Percentiles rank a stretch among this genome's conserved stretches.
phyloP scores from a whole-genome alignment of 805 yeast genomes.

The Ogataea zsoltii region DNA sequence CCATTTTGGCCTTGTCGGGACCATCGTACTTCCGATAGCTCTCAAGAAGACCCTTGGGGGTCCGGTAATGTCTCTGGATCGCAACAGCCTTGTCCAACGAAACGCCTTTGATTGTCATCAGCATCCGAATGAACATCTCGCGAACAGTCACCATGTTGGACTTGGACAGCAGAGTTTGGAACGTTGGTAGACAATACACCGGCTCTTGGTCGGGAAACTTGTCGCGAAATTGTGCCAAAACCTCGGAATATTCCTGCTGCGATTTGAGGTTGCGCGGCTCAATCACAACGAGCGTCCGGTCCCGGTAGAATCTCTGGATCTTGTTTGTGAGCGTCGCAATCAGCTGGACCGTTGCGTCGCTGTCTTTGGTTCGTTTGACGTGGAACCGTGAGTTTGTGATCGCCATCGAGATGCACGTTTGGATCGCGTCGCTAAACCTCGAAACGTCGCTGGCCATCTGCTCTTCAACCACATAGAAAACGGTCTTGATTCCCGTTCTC shows the following conservation, averaged over 20 bases:
- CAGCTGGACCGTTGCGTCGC: slow-evolving; percentile 73
- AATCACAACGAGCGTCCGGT: slow-evolving; percentile 46
- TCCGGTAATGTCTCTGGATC: slow-evolving; percentile 68
- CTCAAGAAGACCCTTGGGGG: slow-evolving; percentile 62
- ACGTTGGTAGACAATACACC: slow-evolving; percentile 52
- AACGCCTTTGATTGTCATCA: slow-evolving; percentile 79
- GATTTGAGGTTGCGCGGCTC: slow-evolving; percentile 50
- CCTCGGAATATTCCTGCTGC: slow-evolving; percentile 50
- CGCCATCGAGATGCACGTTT: slow-evolving; percentile 73
- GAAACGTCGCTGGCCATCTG: slow-evolving; percentile 46
- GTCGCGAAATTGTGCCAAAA: slow-evolving; percentile 43
- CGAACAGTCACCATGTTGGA: slow-evolving; percentile 67
- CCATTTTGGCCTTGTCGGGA: slow-evolving; percentile 35
- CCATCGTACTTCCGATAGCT: slow-evolving; percentile 38
- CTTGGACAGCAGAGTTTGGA: slow-evolving; percentile 70
- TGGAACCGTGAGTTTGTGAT: slow-evolving; percentile 66
- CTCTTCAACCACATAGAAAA: slow-evolving; percentile 82
- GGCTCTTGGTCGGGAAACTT: slow-evolving; percentile 33
- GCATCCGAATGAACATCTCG: slow-evolving; percentile 73
- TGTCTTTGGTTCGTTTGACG: slow-evolving; percentile 63
- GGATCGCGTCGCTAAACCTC: slow-evolving; percentile 62
- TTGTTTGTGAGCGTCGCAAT: slow-evolving; percentile 49
- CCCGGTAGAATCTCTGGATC: slow-evolving; percentile 40
- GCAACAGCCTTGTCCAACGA: slow-evolving; percentile 82
- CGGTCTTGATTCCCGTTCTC: slow-evolving; percentile 64